Conservation (phyloP, 1,284 basidiomycete species). For the Leccinum fallax region DNA sequence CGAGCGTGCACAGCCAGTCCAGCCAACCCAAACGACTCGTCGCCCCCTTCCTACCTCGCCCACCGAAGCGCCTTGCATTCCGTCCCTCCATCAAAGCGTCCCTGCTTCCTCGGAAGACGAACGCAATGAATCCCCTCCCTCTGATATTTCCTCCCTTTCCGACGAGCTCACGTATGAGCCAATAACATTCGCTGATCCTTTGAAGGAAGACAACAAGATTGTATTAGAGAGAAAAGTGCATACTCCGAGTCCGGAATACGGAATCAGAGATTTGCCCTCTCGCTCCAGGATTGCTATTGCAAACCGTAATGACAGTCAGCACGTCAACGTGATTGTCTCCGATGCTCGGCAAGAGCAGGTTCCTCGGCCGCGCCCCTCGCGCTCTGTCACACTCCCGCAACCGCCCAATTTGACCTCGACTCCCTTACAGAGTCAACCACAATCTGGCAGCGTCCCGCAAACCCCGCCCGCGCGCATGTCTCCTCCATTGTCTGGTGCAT, state of each 20-base stretch:
- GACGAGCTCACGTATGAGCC: constrained; percentile 25
- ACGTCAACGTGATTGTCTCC: not conserved
- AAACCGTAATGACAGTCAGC: constrained; percentile 12
- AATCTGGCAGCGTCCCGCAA: constrained; percentile 4
- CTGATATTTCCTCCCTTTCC: constrained; percentile 15
- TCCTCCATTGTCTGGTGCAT: constrained; percentile 12
- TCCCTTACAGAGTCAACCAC: constrained; percentile 5
- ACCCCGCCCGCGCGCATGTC: constrained; percentile 15
- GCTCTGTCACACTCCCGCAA: constrained; percentile 29
- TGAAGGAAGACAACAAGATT: constrained; percentile 3
- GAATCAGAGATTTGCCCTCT: constrained; percentile 32
- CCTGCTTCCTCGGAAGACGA: constrained; percentile 20
- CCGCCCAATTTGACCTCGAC: constrained; percentile 11
- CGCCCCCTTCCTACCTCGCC: constrained; percentile 36
- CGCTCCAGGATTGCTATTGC: constrained; percentile 27
- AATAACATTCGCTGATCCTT: constrained; percentile 33
- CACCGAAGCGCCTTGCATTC: constrained; percentile 6
- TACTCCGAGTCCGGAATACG: constrained; percentile 27
- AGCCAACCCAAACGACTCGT: constrained; percentile 18
- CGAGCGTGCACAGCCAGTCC: constrained; percentile 12
- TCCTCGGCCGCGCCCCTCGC: constrained; percentile 14
- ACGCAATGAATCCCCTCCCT: constrained; percentile 14
- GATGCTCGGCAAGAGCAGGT: constrained; percentile 7
- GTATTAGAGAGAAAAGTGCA: not conserved
- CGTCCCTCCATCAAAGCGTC: constrained; percentile 18